phyloP scores from a whole-genome alignment of 179 eudicot species.

The Heliamphora pulchella region DNA sequence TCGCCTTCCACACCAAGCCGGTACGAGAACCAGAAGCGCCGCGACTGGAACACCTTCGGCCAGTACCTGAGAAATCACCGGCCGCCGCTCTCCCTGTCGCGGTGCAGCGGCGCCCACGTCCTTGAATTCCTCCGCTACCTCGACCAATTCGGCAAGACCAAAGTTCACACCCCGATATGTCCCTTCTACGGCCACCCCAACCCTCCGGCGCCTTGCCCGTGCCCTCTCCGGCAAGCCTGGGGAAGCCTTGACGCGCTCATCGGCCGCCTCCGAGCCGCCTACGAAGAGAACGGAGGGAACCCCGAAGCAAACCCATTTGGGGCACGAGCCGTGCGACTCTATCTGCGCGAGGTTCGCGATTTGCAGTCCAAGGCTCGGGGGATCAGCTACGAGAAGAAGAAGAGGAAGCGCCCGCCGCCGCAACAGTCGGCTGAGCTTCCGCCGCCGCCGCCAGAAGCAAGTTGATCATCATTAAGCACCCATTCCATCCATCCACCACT shows the following conservation, averaged over 20 bases:
- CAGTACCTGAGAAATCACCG: conserved; percentile 73
- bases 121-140: conserved; percentile 70
- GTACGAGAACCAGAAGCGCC: conserved; percentile 72
- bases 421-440: conserved; percentile 21
- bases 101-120: conserved; percentile 83
- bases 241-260: conserved; percentile 75
- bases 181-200: conserved; percentile 71
- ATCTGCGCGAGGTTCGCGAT: conserved; percentile 65
- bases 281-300: conserved; percentile 70
- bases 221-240: conserved; percentile 87
- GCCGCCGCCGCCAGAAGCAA: conserved; percentile 15
- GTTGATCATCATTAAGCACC: not conserved
- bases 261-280: conserved; percentile 81
- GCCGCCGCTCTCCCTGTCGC: conserved; percentile 57
- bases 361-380: conserved; percentile 47
- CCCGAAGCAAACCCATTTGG: conserved; percentile 80
- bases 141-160: conserved; percentile 80
- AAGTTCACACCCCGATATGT: conserved; percentile 58
- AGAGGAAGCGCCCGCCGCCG: conserved; percentile 41
- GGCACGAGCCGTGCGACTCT: conserved; percentile 64
- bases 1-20: conserved; percentile 36
- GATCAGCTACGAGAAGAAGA: conserved; percentile 76
- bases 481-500: too few species aligned
- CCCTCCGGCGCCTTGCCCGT: conserved; percentile 81
- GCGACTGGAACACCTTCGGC: conserved; percentile 84